These are phyloP conservation scores for Selaginella moellendorffii DNA, from an alignment of 75 land plant genomes.

Conservation along the genomic window DNA sequence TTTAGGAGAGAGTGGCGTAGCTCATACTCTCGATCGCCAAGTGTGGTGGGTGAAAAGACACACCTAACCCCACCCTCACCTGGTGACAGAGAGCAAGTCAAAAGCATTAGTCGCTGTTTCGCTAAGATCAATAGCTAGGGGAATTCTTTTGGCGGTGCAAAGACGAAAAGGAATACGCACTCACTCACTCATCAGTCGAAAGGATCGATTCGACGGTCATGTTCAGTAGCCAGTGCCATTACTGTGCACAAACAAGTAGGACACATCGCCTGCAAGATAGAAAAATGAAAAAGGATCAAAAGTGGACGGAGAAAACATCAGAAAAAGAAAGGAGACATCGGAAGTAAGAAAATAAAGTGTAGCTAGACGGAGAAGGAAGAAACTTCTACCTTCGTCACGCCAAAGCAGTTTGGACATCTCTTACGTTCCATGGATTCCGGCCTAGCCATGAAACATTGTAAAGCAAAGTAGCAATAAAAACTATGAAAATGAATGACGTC, in stretches of 20 bases:
- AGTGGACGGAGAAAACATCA: too few relatives aligned
- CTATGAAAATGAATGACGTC: too few relatives aligned
- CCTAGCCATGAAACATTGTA: conserved; percentile 29
- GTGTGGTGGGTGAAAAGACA: neutral
- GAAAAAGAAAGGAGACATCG: too few relatives aligned
- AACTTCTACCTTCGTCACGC: conserved; percentile 56
- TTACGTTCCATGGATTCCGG: conserved; percentile 33
- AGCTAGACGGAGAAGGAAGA: neutral
- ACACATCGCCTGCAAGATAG: neutral
- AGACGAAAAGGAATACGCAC: neutral
- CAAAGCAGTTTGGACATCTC: conserved; percentile 74
- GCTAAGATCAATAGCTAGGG: too few relatives aligned
- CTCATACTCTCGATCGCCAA: neutral
- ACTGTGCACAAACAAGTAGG: neutral
- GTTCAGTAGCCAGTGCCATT: neutral
- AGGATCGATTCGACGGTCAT: neutral
- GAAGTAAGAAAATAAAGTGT: too few relatives aligned
- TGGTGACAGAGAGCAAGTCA: too few relatives aligned
- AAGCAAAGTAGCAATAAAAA: too few relatives aligned
- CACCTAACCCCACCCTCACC: neutral
- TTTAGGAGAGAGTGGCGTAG: neutral
- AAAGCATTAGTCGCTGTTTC: too few relatives aligned
- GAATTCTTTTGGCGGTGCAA: too few relatives aligned
- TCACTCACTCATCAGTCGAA: too few relatives aligned
- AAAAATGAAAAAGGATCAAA: too few relatives aligned